Base-by-base conservation (phyloP, 805 yeast genomes). In the Candida insectorum region DNA sequence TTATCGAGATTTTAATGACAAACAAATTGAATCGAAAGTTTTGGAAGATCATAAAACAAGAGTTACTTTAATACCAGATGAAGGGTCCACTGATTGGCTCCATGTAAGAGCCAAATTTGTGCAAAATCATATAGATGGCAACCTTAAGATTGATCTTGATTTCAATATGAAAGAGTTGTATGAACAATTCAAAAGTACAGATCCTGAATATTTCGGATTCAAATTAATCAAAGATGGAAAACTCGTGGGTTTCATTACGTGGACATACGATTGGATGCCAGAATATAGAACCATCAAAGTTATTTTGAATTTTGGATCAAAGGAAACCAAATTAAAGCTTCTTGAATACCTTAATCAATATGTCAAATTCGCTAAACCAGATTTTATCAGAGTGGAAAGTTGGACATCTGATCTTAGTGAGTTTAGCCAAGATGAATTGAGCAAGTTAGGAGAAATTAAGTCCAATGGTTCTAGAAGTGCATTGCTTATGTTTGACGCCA, bases 381-480 rank as follows among this genome's bases (percentile, higher is more conserved):
- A 19, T 29, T 40, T 25, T 25, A 20, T n/a, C 45, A 54, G 27
- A 42, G 59, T 24, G 47, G 47, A 19, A 23, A 61, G 21, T 56
- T 71, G 73, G 65, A 59, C 41, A 44, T 58, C 9, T 66, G 67
- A 41, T 29, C 58, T 16, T 6, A 31, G 41, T 11, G 28, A 14
- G 5, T 13, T 26, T 3, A 25, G 23, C 11, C 12, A 27, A 6
- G 36, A 33, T 22, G 28, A 26, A 6, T 13, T 22, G 3, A 28
- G 40, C 13, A 48, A 32, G 11, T 40, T 51, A 22, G 46, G 43
- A 23, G 36, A 30, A n/a, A 58, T 59, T 3, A 30, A 50, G 11
- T 64, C 57, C 24, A 66, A 66, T 35, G 30, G 53, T 4, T 63
- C 70, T 4, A 39, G 59, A 24, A 56, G 69, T 31, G 71, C 71